Evolutionary conservation across 2,329 filamentous ascomycete genomes (phyloP).

Genomic region (Didymella glomerata): DNA sequence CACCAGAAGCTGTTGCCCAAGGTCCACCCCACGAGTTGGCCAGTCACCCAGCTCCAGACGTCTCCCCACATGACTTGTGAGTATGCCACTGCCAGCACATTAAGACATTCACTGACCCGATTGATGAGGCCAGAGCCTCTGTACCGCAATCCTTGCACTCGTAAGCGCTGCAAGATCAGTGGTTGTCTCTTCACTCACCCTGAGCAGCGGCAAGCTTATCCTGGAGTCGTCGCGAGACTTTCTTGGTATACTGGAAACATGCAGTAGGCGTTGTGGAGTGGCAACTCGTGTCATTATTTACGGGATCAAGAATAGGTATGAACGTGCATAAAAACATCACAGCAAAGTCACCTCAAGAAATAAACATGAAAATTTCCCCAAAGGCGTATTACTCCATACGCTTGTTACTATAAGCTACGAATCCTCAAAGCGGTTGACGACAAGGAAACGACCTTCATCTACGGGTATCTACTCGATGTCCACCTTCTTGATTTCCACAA

Average conservation of each 20-base stretch:
- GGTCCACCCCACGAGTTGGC: too few species aligned
- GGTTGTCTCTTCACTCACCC: not conserved
- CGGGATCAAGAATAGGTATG: too few species aligned
- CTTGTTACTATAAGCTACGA: not conserved
- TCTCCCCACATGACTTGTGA: not conserved
- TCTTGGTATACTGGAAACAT: too few species aligned
- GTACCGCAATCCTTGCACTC: not conserved
- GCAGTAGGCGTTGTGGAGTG: too few species aligned
- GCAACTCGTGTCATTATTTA: too few species aligned
- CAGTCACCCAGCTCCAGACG: too few species aligned
- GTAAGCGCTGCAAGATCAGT: not conserved
- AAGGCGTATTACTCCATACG: not conserved
- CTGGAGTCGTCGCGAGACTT: not conserved
- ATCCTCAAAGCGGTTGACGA: not conserved
- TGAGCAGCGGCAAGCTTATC: not conserved
- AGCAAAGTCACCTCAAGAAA: not conserved
- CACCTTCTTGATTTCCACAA: conserved; percentile 63
- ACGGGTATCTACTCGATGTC: conserved; percentile 55
- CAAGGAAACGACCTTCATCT: not conserved
- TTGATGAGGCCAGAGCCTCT: not conserved
- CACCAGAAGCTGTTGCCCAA: too few species aligned
- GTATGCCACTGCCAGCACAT: not conserved
- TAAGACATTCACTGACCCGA: not conserved
- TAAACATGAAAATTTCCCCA: not conserved
- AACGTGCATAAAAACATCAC: not conserved